Base-by-base conservation (phyloP, 2,329 filamentous ascomycete species). In the Pestalotiopsis sp. region DNA sequence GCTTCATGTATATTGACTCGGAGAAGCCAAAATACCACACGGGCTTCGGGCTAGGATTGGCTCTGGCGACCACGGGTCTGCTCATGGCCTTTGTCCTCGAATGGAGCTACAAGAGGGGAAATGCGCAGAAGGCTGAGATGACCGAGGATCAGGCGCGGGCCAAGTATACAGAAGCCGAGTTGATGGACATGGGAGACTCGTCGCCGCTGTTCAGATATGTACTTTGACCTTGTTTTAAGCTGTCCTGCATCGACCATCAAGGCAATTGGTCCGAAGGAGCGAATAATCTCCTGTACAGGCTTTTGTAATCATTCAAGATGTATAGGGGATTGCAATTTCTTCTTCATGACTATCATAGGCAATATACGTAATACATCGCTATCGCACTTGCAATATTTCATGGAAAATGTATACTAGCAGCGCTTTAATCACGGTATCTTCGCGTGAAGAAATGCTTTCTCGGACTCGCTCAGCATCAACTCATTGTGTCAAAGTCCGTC, bases 1-100 rank as follows among this genome's bases (percentile, higher is more conserved):
- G 75, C 22, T 80, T 78, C 63, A 79, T 81, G 68, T 81, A 78
- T 68, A 72, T 80, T 10, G 78, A 78, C 11, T 67, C 67, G 10
- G 78, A 81, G 64, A 70, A 67, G 13, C 78, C 78, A 0, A 71
- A 70, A n/a, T 81, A 80, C 61, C 71, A 72, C 17, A 79, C 78
- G 0, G 79, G 79, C 0, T 81, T 77, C 38, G 78, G 78, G 0
- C 70, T 78, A 1, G 74, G 73, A 1, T 64, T 80, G 56, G 77
- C 77, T 1, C 77, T 81, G 66, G 77, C 72, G 5, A 70, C 67
- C 0, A 71, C 69, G 13, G 76, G 75, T 0, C 70, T 80, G 11
- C 30, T 78, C 1, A 73, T 74, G 2, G 74, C 78, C 0, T 55
- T 78, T 1, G 24, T 78, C 11, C 67, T 80, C 0, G 78, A 79